Evolutionary conservation across 768 basidiomycete genomes (phyloP).

Genomic region (Termitomyces sp.): DNA sequence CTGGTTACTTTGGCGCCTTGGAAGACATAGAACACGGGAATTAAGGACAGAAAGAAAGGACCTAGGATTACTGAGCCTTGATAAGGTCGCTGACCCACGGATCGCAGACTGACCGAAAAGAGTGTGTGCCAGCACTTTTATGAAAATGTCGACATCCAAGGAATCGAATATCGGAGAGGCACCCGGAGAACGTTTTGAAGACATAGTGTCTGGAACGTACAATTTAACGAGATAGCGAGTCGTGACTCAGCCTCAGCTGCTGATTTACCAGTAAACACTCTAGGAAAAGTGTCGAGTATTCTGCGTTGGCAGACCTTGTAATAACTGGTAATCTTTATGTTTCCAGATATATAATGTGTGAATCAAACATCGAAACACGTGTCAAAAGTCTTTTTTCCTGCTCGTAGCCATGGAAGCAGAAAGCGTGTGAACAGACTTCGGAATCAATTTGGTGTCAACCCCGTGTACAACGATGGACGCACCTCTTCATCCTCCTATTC

Average conservation of each 20-base stretch:
- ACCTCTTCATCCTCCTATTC: conserved; percentile 39
- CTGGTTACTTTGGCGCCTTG: conserved; percentile 53
- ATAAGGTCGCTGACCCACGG: not conserved
- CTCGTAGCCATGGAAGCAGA: not conserved
- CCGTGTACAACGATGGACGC: conserved; percentile 36
- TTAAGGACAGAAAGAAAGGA: conserved; percentile 78
- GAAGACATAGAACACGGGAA: conserved; percentile 75
- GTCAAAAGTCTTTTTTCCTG: not conserved
- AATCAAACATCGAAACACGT: not conserved
- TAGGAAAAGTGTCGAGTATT: not conserved
- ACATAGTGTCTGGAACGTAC: conserved; percentile 3
- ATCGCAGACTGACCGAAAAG: conserved; percentile 56
- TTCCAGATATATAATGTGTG: not conserved
- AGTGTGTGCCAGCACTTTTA: conserved; percentile 76
- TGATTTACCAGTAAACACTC: not conserved
- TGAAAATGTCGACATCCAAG: conserved; percentile 69
- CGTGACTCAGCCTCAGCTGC: conserved; percentile 16
- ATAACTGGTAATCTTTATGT: not conserved
- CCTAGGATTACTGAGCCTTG: conserved; percentile 35
- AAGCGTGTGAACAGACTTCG: not conserved
- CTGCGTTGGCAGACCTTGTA: not conserved
- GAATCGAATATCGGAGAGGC: conserved; percentile 56
- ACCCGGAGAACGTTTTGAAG: conserved; percentile 21
- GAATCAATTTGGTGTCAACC: too few relatives aligned
- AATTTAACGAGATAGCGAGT: not conserved